Evolutionary conservation across 345 rosid species (phyloP).

Genomic region (Murraya koenigii): DNA sequence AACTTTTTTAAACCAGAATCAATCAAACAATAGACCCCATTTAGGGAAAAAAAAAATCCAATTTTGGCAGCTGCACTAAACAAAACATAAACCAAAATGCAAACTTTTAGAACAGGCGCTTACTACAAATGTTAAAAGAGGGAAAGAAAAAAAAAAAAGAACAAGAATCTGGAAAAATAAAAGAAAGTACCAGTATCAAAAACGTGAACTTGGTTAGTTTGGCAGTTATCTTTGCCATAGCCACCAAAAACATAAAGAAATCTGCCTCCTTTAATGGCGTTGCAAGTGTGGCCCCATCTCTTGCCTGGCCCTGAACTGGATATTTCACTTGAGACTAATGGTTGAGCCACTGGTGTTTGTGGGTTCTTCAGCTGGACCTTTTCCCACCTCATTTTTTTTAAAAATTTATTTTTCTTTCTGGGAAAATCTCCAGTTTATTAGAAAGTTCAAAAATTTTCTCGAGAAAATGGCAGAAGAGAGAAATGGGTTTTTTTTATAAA

Average conservation of each 20-base stretch:
- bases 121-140: not conserved
- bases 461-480: constrained; percentile 17
- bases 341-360: constrained; percentile 33
- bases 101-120: constrained; percentile 9
- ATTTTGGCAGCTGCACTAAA: not conserved
- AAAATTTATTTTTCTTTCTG: not conserved
- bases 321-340: constrained; percentile 25
- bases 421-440: constrained; percentile 21
- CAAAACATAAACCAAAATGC: constrained; percentile 8
- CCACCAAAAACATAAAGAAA: constrained; percentile 93
- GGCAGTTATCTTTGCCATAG: constrained; percentile 87
- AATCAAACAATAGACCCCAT: not conserved
- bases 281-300: constrained; percentile 98
- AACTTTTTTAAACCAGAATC: not conserved
- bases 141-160: not conserved
- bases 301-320: constrained; percentile 66
- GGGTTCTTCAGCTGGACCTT: constrained; percentile 36
- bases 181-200: constrained; percentile 74
- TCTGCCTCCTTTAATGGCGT: constrained; percentile 85
- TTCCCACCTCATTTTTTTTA: constrained; percentile 72
- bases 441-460: constrained; percentile 25
- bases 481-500: constrained; percentile 5
- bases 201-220: constrained; percentile 94
- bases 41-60: not conserved
- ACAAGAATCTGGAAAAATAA: not conserved